Conservation (phyloP, 2,329 filamentous ascomycete genomes). For the Dothiorella sarmentorum region DNA sequence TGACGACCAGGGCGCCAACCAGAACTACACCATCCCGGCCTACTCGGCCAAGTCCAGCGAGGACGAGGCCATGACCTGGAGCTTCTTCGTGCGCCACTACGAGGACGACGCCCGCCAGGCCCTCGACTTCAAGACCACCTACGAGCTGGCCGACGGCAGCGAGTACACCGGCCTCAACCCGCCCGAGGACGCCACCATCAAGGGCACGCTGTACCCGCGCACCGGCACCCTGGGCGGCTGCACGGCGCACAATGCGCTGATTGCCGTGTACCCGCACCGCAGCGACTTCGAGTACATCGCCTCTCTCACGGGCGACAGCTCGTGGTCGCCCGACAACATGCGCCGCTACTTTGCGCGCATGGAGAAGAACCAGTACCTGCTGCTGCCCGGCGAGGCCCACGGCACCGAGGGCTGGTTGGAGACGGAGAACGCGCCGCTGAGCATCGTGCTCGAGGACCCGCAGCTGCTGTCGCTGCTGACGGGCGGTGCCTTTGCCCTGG, state of each 20-base stretch:
- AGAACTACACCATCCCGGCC: slow-evolving; percentile 54
- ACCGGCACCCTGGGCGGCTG: slow-evolving; percentile 57
- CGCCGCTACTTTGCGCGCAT: slow-evolving; percentile 53
- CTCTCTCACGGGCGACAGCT: slow-evolving; percentile 56
- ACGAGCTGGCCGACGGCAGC: slow-evolving; percentile 49
- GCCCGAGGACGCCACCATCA: slow-evolving; percentile 49
- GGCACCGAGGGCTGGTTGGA: slow-evolving; percentile 57
- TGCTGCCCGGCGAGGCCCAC: slow-evolving; percentile 45
- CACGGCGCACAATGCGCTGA: slow-evolving; percentile 59
- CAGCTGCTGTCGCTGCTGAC: slow-evolving; percentile 53
- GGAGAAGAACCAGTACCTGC: slow-evolving; percentile 54
- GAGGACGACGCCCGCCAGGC: slow-evolving; percentile 52
- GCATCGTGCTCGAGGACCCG: slow-evolving; percentile 49
- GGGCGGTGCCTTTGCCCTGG: slow-evolving; percentile 52
- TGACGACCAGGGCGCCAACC: slow-evolving; percentile 51
- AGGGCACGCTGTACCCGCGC: slow-evolving; percentile 58
- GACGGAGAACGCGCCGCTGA: slow-evolving; percentile 40
- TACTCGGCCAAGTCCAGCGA: slow-evolving; percentile 54
- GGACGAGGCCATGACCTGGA: slow-evolving; percentile 58
- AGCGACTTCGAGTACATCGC: slow-evolving; percentile 60
- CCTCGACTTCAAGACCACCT: slow-evolving; percentile 58
- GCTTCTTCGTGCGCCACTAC: slow-evolving; percentile 62
- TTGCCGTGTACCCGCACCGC: slow-evolving; percentile 58
- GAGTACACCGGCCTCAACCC: slow-evolving; percentile 54
- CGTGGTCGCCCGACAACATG: slow-evolving; percentile 59